Base-by-base conservation (phyloP, 108 stramenopile genomes). In the Parmales sp. region DNA sequence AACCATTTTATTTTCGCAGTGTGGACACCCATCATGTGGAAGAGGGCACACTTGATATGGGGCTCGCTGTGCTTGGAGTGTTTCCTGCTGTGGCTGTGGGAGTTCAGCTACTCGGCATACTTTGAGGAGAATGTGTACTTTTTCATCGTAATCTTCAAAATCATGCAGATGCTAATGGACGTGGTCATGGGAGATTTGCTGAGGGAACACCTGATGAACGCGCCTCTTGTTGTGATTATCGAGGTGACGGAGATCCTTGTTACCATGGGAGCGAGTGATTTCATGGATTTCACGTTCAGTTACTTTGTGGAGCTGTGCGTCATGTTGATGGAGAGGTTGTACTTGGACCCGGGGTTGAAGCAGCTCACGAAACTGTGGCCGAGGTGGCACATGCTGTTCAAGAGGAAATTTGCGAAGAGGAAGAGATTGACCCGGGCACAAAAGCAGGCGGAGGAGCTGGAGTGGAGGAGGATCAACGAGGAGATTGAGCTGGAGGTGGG, bases 231-330 rank as follows among this genome's bases (percentile, higher is more conserved):
- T 6, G 83, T 86, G 31, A 60, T 68, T 26, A 77, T 91, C 13
- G 79, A 77, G 48, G 75, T 88, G 63, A 69, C 83, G 39, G 87
- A 88, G 69, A 49, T 83, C 22, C 67, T 88, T 19, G 72, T 88
- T 41, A 88, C 91, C 1, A 82, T 90, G 79, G 91, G 91, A 0
- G 88, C 91, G 25, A 66, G 72, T 20, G 81, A 82, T 25, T 89
- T 93, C 69, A 74, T 76, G 39, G 83, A 87, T 64, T 93, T 90
- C 54, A 69, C 87, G 9, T 54, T 87, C 16, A 72, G 79, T 0
- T 89, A 82, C 83, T 70, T 88, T 22, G 76, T 91, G 9, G 78
- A 85, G 51, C 51, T 88, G 20, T 26, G 71, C 6, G 64, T 90
- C 13, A 73, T 75, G 51, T 77, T 88, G 38, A 19, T 89, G 18